Conservation (phyloP, 495 filamentous ascomycete genomes). For the Trichoderma orchidacearum region DNA sequence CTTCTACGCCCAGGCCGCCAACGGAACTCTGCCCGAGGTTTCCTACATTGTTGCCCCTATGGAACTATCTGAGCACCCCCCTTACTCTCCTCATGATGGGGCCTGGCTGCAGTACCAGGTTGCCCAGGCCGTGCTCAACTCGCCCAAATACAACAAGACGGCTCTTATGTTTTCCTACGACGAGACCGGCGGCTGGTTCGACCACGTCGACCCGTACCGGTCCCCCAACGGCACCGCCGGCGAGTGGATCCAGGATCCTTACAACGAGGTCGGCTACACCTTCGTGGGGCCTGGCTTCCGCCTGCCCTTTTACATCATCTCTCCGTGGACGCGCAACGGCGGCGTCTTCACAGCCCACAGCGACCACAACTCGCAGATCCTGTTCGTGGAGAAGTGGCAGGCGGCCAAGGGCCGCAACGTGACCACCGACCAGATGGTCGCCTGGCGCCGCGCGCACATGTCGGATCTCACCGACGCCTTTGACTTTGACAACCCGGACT, state of each 20-base stretch:
- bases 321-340: slow-evolving; percentile 43
- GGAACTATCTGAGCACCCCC: slow-evolving; percentile 39
- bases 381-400: slow-evolving; percentile 42
- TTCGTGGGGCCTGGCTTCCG: slow-evolving; percentile 39
- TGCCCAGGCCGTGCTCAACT: slow-evolving; percentile 34
- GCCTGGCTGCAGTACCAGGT: slow-evolving; percentile 44
- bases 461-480: slow-evolving; percentile 39
- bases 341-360: slow-evolving; percentile 41
- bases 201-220: slow-evolving; percentile 41
- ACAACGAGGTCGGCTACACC: slow-evolving; percentile 30
- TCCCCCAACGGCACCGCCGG: slow-evolving; percentile 34
- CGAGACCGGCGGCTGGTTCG: slow-evolving; percentile 41
- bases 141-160: slow-evolving; percentile 35
- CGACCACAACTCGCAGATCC: slow-evolving; percentile 44
- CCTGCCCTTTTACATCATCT: slow-evolving; percentile 41
- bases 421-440: slow-evolving; percentile 31
- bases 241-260: slow-evolving; percentile 42
- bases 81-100: slow-evolving; percentile 38
- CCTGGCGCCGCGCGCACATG: slow-evolving; percentile 41
- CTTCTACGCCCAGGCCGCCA: slow-evolving; percentile 36
- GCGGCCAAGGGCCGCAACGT: slow-evolving; percentile 34
- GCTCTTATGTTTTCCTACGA: slow-evolving; percentile 40
- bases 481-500: slow-evolving; percentile 37
- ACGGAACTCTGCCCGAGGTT: slow-evolving; percentile 37
- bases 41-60: slow-evolving; percentile 39